Evolutionary conservation across 805 yeast genomes (phyloP).

Genomic region (Lipomyces orientalis): DNA sequence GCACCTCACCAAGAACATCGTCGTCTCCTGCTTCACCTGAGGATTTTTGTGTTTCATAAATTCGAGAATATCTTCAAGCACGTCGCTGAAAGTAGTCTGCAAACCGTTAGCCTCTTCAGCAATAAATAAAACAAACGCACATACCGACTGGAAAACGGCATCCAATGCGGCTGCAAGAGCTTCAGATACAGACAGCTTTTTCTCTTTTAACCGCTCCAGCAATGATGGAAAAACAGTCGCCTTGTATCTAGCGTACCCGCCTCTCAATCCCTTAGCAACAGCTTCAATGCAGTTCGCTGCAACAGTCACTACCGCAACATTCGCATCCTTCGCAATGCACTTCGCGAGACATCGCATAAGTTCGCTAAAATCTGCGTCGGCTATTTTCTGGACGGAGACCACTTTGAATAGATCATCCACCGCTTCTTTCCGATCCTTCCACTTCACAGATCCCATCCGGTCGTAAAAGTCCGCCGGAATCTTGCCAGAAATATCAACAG

Average conservation of each 20-base stretch:
- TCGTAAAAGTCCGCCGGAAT: constrained; percentile 67
- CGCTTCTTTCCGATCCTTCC: constrained; percentile 93
- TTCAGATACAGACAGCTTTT: constrained; percentile 76
- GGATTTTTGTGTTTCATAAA: constrained; percentile 82
- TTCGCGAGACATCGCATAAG: constrained; percentile 69
- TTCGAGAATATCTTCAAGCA: constrained; percentile 63
- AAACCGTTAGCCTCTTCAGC: background rate
- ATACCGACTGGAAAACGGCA: constrained; percentile 56
- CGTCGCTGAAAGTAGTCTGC: constrained; percentile 55
- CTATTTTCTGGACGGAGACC: constrained; percentile 57
- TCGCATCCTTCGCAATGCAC: constrained; percentile 78
- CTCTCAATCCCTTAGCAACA: constrained; percentile 69
- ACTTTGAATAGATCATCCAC: constrained; percentile 60
- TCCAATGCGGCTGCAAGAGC: constrained; percentile 72
- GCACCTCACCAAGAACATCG: constrained; percentile 67
- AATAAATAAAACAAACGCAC: background rate
- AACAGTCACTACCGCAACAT: constrained; percentile 79
- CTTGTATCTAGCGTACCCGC: constrained; percentile 61
- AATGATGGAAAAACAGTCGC: constrained; percentile 61
- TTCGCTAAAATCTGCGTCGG: constrained; percentile 65
- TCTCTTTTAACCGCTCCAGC: constrained; percentile 86
- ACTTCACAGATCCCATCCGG: constrained; percentile 65
- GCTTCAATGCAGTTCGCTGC: constrained; percentile 70
- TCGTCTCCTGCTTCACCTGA: constrained; percentile 73
- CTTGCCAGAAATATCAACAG: constrained; percentile 68